A percentile compares a stretch with the other conserved stretches of the same genome.
Evolutionary conservation across 2,329 filamentous ascomycete genomes (phyloP).

Genomic region (Colletotrichum endophyticum): DNA sequence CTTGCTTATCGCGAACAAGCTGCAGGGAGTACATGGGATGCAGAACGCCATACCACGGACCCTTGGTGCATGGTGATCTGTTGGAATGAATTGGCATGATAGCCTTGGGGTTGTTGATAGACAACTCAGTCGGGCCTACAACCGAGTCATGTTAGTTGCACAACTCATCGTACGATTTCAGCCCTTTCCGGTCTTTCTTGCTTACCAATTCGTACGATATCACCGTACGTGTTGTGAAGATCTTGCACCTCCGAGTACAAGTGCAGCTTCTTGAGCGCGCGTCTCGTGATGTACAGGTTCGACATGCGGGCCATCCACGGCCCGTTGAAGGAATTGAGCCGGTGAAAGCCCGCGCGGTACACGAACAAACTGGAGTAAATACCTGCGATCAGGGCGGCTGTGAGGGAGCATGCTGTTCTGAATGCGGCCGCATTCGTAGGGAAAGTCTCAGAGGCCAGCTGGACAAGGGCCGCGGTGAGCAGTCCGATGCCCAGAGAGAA

Average conservation of each 20-base stretch:
- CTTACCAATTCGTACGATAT: conserved; percentile 32
- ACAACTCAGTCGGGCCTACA: conserved; percentile 34
- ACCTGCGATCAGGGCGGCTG: conserved; percentile 1
- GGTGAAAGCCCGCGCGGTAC: conserved; percentile 28
- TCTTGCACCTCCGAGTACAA: conserved; percentile 29
- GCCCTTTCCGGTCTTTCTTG: not conserved
- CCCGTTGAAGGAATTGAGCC: conserved; percentile 29
- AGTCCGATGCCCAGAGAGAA: not conserved
- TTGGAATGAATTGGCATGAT: conserved; percentile 31
- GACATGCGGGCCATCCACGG: conserved; percentile 30
- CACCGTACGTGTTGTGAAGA: conserved; percentile 31
- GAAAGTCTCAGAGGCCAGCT: not conserved
- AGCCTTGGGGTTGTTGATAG: conserved; percentile 31
- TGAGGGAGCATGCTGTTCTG: not conserved
- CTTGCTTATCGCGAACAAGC: conserved; percentile 31
- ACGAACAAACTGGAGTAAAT: conserved; percentile 24
- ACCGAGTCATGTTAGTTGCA: not conserved
- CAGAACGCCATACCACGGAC: conserved; percentile 36
- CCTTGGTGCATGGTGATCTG: conserved; percentile 32
- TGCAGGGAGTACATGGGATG: conserved; percentile 33
- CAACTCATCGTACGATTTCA: not conserved
- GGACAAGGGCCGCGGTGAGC: not conserved
- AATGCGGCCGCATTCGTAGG: not conserved
- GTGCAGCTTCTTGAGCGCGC: conserved; percentile 24
- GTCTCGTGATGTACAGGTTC: conserved; percentile 25